Evolutionary conservation across 1,139 yeast species (phyloP).

Genomic region (Geotrichum citri-aurantii): DNA sequence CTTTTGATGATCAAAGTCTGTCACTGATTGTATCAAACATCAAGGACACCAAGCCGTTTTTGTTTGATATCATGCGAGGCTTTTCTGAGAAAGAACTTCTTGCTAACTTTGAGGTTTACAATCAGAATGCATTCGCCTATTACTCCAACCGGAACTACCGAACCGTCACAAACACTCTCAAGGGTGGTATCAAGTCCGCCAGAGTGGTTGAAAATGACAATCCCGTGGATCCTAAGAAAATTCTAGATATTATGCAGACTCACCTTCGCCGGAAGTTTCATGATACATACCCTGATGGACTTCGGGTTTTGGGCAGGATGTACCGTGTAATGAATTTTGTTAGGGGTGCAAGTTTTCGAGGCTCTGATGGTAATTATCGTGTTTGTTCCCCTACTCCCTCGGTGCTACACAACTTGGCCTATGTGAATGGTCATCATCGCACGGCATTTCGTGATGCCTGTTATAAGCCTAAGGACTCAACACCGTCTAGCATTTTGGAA

Average conservation of each 20-base stretch:
- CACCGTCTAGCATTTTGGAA: neutral
- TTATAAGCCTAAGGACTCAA: neutral
- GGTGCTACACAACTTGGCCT: slow-evolving; percentile 11
- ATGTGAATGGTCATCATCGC: slow-evolving; percentile 2
- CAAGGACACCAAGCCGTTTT: slow-evolving; percentile 24
- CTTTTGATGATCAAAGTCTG: slow-evolving; percentile 8
- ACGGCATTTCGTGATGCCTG: slow-evolving; percentile 8
- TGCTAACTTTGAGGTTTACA: slow-evolving; percentile 28
- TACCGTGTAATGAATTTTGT: too few relatives aligned
- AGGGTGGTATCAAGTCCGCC: slow-evolving; percentile 6
- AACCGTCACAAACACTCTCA: slow-evolving; percentile 5
- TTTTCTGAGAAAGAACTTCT: slow-evolving; percentile 18
- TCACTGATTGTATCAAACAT: slow-evolving; percentile 8
- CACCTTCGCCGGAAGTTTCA: slow-evolving; percentile 14
- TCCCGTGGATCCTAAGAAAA: slow-evolving; percentile 2
- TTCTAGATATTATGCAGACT: slow-evolving; percentile 5
- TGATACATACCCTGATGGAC: slow-evolving; percentile 14
- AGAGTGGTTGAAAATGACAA: slow-evolving; percentile 4
- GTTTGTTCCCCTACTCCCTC: slow-evolving; percentile 12
- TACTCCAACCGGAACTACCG: slow-evolving; percentile 22
- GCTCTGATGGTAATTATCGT: neutral
- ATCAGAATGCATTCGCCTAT: slow-evolving; percentile 26
- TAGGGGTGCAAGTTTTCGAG: too few relatives aligned
- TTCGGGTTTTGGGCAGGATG: neutral
- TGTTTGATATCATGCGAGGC: slow-evolving; percentile 23